phyloP scores from a whole-genome alignment of 352 stramenopile genomes.

The Aphanomyces euteiches region DNA sequence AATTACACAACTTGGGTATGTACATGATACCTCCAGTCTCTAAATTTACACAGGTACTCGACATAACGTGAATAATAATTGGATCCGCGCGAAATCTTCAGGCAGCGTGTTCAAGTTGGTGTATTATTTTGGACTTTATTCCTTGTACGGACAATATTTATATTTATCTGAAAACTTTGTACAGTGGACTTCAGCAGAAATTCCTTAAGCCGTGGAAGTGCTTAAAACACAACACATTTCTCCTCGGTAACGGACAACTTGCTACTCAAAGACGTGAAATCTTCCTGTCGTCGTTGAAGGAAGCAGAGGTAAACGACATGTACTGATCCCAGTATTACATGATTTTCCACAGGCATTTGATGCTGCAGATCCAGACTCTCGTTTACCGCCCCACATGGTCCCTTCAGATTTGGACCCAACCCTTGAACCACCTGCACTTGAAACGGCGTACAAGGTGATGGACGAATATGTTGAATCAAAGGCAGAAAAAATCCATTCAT shows the following conservation, averaged over 20 bases:
- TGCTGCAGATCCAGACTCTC: background rate
- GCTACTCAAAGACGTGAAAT: background rate
- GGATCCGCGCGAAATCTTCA: background rate
- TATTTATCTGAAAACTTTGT: background rate
- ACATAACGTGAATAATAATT: conserved; percentile 11
- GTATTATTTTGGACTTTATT: conserved; percentile 19
- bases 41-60: background rate
- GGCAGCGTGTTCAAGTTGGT: background rate
- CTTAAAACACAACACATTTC: background rate
- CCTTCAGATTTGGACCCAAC: conserved; percentile 1
- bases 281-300: background rate
- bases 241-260: background rate
- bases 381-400: conserved; percentile 13
- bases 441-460: background rate
- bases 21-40: background rate
- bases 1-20: conserved; percentile 12
- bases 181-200: conserved; percentile 13
- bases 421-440: background rate
- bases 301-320: conserved; percentile 1
- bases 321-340: background rate
- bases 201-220: conserved; percentile 5
- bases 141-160: conserved; percentile 8
- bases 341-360: background rate
- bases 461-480: background rate
- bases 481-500: no score